Conservation (phyloP, 1,139 yeast species). For the Diutina sp. region DNA sequence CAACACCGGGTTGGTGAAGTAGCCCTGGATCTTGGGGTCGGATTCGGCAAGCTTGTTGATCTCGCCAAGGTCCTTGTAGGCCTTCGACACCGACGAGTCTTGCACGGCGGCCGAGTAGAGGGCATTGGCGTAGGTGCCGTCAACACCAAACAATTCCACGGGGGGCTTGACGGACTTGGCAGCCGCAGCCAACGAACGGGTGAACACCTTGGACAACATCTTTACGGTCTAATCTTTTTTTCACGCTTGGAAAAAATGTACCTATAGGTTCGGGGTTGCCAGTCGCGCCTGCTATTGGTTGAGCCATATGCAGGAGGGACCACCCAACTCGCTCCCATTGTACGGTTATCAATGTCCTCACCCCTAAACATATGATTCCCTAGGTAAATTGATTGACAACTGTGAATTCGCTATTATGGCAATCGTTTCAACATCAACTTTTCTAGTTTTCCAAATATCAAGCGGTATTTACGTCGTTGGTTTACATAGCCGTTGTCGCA, state of each 20-base stretch:
- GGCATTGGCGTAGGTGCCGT: slow-evolving; percentile 95
- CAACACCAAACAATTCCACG: slow-evolving; percentile 86
- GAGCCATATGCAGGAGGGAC: neutral
- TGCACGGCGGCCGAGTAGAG: slow-evolving; percentile 86
- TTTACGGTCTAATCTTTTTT: neutral
- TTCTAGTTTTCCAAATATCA: no score
- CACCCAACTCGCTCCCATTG: no score
- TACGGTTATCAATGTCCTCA: no score
- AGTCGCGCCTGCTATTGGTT: neutral
- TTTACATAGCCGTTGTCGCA: no score
- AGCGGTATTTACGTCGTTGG: no score
- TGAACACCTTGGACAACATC: slow-evolving; percentile 25
- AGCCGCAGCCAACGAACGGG: slow-evolving; percentile 62
- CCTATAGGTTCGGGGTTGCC: neutral
- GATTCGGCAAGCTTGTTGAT: slow-evolving; percentile 42
- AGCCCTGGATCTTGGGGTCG: slow-evolving; percentile 51
- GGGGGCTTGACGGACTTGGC: slow-evolving; percentile 65
- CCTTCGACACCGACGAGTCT: slow-evolving; percentile 62
- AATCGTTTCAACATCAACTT: no score
- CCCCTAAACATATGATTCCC: no score
- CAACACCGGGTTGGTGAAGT: slow-evolving; percentile 76
- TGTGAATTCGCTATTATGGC: no score
- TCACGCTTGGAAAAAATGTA: neutral
- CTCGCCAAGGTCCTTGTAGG: slow-evolving; percentile 54
- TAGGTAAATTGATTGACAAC: no score